These are phyloP conservation scores for Botrytis porri DNA, from an alignment of 2,329 filamentous ascomycete species.

Conservation along the genomic window DNA sequence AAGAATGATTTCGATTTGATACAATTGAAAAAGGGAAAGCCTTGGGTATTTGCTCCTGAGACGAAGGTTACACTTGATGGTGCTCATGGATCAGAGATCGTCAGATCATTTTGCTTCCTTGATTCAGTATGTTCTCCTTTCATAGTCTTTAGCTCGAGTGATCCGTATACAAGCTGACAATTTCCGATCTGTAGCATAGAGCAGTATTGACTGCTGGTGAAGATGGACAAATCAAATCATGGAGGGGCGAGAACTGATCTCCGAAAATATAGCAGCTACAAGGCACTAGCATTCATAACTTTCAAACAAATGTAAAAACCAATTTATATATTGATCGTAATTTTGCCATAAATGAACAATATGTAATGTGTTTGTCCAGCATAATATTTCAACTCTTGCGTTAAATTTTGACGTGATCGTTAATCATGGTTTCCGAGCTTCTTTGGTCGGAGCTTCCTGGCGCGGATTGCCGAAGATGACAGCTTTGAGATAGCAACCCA, in stretches of 20 bases:
- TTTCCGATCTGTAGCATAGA: slow-evolving; percentile 29
- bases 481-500: slow-evolving; percentile 25
- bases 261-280: not conserved
- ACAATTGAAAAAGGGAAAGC: slow-evolving; percentile 52
- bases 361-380: not conserved
- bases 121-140: slow-evolving; percentile 47
- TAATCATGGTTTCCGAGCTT: slow-evolving; percentile 3
- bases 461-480: slow-evolving; percentile 30
- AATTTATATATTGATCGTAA: not conserved
- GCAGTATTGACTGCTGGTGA: slow-evolving; percentile 42
- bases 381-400: not conserved
- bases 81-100: slow-evolving; percentile 62
- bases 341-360: not conserved
- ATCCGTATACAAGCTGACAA: not conserved
- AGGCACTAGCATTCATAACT: not conserved
- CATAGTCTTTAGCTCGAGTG: not conserved
- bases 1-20: slow-evolving; percentile 58
- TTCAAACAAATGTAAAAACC: not conserved
- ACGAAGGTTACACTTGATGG: slow-evolving; percentile 58
- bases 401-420: not conserved
- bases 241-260: slow-evolving; percentile 35
- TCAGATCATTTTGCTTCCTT: slow-evolving; percentile 62
- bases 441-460: slow-evolving; percentile 14
- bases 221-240: slow-evolving; percentile 42
- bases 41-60: slow-evolving; percentile 54